A percentile compares a stretch with the other conserved stretches of the same genome.
Evolutionary conservation across 768 basidiomycete genomes (phyloP).

Genomic region (Agaricus blazei): DNA sequence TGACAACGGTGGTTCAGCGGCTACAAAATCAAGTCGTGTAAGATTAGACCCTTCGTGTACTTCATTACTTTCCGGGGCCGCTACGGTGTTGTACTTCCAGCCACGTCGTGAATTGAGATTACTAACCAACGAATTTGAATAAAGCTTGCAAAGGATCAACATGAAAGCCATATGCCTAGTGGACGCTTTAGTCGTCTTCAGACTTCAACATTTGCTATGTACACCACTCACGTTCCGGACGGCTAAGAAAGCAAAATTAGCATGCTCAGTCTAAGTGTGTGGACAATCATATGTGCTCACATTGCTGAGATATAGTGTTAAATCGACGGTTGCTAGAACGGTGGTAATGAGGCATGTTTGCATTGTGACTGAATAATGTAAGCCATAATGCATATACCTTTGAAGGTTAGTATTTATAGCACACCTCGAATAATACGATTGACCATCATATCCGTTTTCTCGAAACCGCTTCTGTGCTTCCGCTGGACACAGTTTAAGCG

Average conservation of each 20-base stretch:
- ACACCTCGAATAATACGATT: slow-evolving; percentile 37
- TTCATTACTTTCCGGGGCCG: background rate
- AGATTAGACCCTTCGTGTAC: too few species aligned
- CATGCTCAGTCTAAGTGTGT: background rate
- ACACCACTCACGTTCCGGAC: slow-evolving; percentile 8
- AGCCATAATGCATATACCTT: too few species aligned
- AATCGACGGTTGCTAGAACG: slow-evolving; percentile 26
- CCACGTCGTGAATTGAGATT: slow-evolving; percentile 24
- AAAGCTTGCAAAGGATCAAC: slow-evolving; percentile 33
- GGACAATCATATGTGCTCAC: slow-evolving; percentile 12
- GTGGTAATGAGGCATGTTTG: slow-evolving; percentile 32
- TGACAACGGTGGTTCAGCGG: too few species aligned
- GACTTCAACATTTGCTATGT: background rate
- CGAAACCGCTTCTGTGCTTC: slow-evolving; percentile 36
- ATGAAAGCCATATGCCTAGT: slow-evolving; percentile 32
- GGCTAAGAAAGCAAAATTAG: background rate
- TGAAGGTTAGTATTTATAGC: background rate
- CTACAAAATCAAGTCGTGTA: too few species aligned
- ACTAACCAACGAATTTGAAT: slow-evolving; percentile 36
- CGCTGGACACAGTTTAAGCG: slow-evolving; percentile 19
- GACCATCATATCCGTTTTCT: slow-evolving; percentile 32
- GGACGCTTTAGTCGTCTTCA: background rate
- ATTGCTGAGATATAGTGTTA: slow-evolving; percentile 24
- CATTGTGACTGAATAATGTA: slow-evolving; percentile 23
- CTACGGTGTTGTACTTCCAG: background rate